Evolutionary conservation across 768 basidiomycete genomes (phyloP).

Genomic region (Mycena albidolilacea): DNA sequence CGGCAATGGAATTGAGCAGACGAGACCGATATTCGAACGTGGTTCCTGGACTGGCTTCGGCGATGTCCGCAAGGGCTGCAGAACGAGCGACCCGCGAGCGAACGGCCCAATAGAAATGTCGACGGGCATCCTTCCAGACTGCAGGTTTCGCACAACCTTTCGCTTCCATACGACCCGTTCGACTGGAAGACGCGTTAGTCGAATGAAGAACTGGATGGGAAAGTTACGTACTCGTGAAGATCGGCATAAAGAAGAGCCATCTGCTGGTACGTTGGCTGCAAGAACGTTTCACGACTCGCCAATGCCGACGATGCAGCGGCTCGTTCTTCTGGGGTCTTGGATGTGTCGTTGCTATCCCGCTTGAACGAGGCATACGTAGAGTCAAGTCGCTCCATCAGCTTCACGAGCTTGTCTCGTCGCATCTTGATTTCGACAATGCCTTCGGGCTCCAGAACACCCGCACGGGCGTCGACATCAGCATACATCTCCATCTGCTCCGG

Average conservation of each 20-base stretch:
- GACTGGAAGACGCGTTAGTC: slow-evolving; percentile 61
- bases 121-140: slow-evolving; percentile 90
- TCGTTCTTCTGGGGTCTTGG: slow-evolving; percentile 83
- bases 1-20: slow-evolving; percentile 74
- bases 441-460: slow-evolving; percentile 97
- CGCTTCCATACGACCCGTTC: slow-evolving; percentile 96
- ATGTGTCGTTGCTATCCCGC: slow-evolving; percentile 80
- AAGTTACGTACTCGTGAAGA: slow-evolving; percentile 86
- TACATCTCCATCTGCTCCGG: slow-evolving; percentile 99
- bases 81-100: slow-evolving; percentile 86
- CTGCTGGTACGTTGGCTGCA: slow-evolving; percentile 94
- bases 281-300: slow-evolving; percentile 80
- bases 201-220: slow-evolving; percentile 11
- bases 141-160: slow-evolving; percentile 93
- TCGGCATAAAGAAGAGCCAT: slow-evolving; percentile 96
- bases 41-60: slow-evolving; percentile 80
- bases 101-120: slow-evolving; percentile 95
- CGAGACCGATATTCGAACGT: slow-evolving; percentile 76
- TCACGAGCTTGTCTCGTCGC: slow-evolving; percentile 92
- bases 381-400: slow-evolving; percentile 95
- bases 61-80: slow-evolving; percentile 72
- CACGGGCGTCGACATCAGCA: slow-evolving; percentile 95
- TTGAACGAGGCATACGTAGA: slow-evolving; percentile 85
- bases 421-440: slow-evolving; percentile 98
- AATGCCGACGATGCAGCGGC: slow-evolving; percentile 78